A percentile compares a stretch with the other conserved stretches of the same genome.
Conservation (phyloP, 1,284 basidiomycete species). For the Omphalotus olearius region DNA sequence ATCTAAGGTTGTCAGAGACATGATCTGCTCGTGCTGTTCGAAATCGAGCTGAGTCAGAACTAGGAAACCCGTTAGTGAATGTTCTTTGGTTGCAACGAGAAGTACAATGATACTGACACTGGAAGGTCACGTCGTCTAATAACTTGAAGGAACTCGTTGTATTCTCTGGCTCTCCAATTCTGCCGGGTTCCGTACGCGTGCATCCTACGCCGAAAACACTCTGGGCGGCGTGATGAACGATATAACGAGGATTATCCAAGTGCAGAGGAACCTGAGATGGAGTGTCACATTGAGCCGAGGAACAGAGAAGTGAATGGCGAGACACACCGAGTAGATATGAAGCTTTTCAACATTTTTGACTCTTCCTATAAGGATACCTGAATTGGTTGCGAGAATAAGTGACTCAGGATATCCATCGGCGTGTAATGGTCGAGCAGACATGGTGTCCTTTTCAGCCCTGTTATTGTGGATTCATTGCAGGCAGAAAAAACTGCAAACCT, state of each 20-base stretch:
- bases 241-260: slow-evolving; percentile 58
- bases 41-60: slow-evolving; percentile 52
- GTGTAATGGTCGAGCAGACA: slow-evolving; percentile 49
- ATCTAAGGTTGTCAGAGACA: slow-evolving; percentile 44
- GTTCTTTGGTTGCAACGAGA: not conserved
- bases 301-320: not conserved
- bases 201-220: slow-evolving; percentile 66
- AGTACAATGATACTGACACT: slow-evolving; percentile 41
- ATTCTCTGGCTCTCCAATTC: slow-evolving; percentile 48
- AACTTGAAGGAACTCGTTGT: slow-evolving; percentile 60
- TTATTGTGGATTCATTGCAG: not conserved
- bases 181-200: slow-evolving; percentile 44
- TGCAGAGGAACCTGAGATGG: slow-evolving; percentile 59
- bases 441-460: slow-evolving; percentile 47
- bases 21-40: slow-evolving; percentile 54
- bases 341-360: slow-evolving; percentile 75
- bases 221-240: slow-evolving; percentile 52
- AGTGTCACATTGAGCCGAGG: not conserved
- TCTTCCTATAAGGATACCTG: slow-evolving; percentile 58
- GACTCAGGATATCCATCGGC: slow-evolving; percentile 44
- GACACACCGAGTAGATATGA: slow-evolving; percentile 71
- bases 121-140: slow-evolving; percentile 62
- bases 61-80: slow-evolving; percentile 20
- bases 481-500: slow-evolving; percentile 41
- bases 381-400: slow-evolving; percentile 53